These are phyloP conservation scores for Pisolithus sp. DNA, from an alignment of 768 basidiomycete genomes.

Conservation along the genomic window DNA sequence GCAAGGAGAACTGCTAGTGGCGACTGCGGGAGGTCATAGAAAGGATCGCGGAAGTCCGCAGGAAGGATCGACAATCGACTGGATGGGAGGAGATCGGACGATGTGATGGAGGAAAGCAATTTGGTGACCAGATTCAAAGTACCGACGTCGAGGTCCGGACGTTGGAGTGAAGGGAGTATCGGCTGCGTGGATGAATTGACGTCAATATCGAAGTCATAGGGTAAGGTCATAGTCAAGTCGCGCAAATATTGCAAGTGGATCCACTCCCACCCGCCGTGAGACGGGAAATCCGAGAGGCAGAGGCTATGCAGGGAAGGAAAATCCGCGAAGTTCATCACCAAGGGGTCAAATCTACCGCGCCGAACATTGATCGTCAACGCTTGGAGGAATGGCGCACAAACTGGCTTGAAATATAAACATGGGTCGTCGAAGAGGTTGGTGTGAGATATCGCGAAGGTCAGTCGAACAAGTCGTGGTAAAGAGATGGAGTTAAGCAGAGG, in stretches of 20 bases:
- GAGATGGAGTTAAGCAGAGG: conserved; percentile 8
- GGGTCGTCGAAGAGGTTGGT: too few species aligned
- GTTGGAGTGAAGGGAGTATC: conserved; percentile 16
- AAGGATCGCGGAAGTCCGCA: too few species aligned
- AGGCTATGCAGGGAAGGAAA: conserved; percentile 18
- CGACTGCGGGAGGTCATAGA: conserved; percentile 20
- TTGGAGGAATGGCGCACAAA: neutral
- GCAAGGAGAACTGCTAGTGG: conserved; percentile 18
- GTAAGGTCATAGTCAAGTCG: conserved; percentile 17
- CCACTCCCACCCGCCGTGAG: conserved; percentile 16
- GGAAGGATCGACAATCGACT: neutral
- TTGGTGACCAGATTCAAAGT: conserved; percentile 23
- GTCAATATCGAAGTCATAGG: conserved; percentile 11
- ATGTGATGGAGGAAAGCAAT: conserved; percentile 18
- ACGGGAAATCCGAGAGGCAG: conserved; percentile 17
- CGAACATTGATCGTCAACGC: conserved; percentile 16
- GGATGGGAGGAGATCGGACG: conserved; percentile 7
- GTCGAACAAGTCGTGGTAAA: too few species aligned
- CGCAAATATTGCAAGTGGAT: conserved; percentile 15
- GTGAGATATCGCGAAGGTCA: too few species aligned
- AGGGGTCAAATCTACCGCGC: conserved; percentile 9
- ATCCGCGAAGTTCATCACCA: conserved; percentile 8
- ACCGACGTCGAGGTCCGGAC: conserved; percentile 17
- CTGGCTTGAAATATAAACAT: too few species aligned
- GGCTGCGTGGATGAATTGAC: conserved; percentile 1